phyloP scores from a whole-genome alignment of 2,329 filamentous ascomycete species.

The Trichoderma hamatum region DNA sequence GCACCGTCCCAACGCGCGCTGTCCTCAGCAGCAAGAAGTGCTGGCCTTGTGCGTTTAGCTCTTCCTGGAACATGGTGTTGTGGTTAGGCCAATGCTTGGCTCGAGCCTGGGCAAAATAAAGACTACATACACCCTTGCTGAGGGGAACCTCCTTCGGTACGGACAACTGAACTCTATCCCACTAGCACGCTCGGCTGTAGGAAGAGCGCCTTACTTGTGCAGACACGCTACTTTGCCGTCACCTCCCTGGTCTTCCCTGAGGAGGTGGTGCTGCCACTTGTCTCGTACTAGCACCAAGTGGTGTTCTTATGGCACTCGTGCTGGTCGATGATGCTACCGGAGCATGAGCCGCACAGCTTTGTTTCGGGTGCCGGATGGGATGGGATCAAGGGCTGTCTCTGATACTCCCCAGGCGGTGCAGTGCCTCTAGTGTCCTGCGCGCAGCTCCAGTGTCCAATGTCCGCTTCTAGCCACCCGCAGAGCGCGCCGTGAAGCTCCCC shows the following conservation, averaged over 20 bases:
- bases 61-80: constrained; percentile 21
- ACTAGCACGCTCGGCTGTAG: neutral
- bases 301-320: neutral
- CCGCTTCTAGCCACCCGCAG: constrained; percentile 16
- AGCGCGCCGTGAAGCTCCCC: neutral
- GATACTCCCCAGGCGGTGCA: neutral
- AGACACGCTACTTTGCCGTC: constrained; percentile 1
- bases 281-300: neutral
- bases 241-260: constrained; percentile 1
- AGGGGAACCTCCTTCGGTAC: constrained; percentile 21
- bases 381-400: neutral
- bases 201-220: neutral
- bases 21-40: constrained; percentile 13
- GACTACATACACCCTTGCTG: neutral
- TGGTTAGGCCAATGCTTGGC: constrained; percentile 13
- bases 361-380: constrained; percentile 15
- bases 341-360: constrained; percentile 9
- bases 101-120: constrained; percentile 6
- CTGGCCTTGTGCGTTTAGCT: constrained; percentile 12
- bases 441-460: constrained; percentile 17
- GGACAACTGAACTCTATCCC: constrained; percentile 16
- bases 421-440: constrained; percentile 2
- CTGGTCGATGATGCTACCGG: neutral
- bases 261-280: neutral
- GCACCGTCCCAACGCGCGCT: constrained; percentile 18